A percentile compares a stretch with the other conserved stretches of the same genome.
phyloP scores from a whole-genome alignment of 805 yeast species.

The Sugiyamaella qingdaonensis region DNA sequence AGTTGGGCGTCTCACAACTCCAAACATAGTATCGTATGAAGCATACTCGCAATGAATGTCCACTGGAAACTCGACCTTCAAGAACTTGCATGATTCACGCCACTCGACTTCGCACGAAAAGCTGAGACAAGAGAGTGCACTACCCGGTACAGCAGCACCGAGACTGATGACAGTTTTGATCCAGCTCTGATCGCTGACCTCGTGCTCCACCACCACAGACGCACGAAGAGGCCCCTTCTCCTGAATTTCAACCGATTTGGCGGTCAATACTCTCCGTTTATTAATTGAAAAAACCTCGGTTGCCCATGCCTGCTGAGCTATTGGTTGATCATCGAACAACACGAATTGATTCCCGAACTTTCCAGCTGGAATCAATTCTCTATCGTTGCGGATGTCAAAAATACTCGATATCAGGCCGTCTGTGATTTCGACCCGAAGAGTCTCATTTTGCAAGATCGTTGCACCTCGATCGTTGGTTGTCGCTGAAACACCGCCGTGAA shows the following conservation, averaged over 20 bases:
- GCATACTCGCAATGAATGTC: constrained; percentile 75
- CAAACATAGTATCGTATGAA: constrained; percentile 89
- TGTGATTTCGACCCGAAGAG: constrained; percentile 38
- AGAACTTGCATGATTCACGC: constrained; percentile 81
- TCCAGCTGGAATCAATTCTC: constrained; percentile 63
- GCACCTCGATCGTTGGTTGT: constrained; percentile 41
- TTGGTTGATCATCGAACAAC: constrained; percentile 83
- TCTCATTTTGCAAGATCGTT: constrained; percentile 56
- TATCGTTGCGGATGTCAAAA: constrained; percentile 46
- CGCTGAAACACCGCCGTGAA: constrained; percentile 41
- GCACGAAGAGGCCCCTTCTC: constrained; percentile 57
- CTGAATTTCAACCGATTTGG: constrained; percentile 37
- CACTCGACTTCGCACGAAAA: constrained; percentile 46
- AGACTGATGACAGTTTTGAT: constrained; percentile 68
- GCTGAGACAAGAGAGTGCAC: constrained; percentile 15
- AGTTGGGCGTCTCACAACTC: constrained; percentile 84
- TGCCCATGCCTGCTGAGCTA: constrained; percentile 95
- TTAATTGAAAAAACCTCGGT: constrained; percentile 85
- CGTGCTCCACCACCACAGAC: constrained; percentile 57
- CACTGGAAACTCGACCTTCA: constrained; percentile 93
- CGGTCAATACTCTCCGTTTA: constrained; percentile 49
- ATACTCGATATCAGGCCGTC: constrained; percentile 38
- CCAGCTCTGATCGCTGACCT: constrained; percentile 52
- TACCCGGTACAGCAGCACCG: constrained; percentile 42
- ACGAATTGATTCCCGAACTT: constrained; percentile 84